Evolutionary conservation across 2,329 filamentous ascomycete genomes (phyloP), one percentile per base, ranked within the genome.

Genomic region (Ophiostoma australiae): DNA sequence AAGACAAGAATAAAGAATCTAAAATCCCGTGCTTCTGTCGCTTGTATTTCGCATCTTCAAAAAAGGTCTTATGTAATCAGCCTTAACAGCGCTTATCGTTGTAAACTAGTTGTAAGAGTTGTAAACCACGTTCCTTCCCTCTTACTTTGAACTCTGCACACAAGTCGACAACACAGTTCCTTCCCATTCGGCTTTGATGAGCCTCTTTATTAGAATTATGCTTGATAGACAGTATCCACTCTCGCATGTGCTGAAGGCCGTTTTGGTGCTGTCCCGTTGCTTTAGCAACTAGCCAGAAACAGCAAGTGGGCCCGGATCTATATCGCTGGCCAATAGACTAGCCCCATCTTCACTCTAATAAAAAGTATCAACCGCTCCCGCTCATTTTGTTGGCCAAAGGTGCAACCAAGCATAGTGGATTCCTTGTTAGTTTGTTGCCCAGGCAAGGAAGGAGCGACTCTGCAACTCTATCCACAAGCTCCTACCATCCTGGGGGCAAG

Each of bases 261-360:
- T 48, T 48, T 48, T 48, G 68, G 52, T 27, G 52, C 11, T 4
- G 52, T 33, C 66, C 68, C 63, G 73, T 74, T 74, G 73, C 73
- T 74, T 73, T 35, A 72, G 73, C 71, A 74, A 74, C 73, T 74
- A 70, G 67, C 70, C 70, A n/a, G 41, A 39, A 71, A 33, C 4
- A 67, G 69, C 35, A 70, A 66, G 70, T 69, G 70, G 72, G n/a
- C 15, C 69, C 10, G 20, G 35, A 6, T 39, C 1, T n/a, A 17
- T 37, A 8, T 27, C 39, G 67, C 71, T 71, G 68, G 15, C 71
- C 71, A 73, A 73, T 71, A 2, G 39, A 4, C 3, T 3, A 33
- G 20, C 23, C 10, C 35, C 35, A n/a, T 17, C 58, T 31, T 39
- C 13, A 58, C n/a, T 35, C 68, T 67, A 67, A 69, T 67, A 67